Percentiles rank a stretch among this genome's conserved stretches.
Conservation (phyloP, 2,329 filamentous ascomycete genomes). For the Hymenoscyphus occultus region DNA sequence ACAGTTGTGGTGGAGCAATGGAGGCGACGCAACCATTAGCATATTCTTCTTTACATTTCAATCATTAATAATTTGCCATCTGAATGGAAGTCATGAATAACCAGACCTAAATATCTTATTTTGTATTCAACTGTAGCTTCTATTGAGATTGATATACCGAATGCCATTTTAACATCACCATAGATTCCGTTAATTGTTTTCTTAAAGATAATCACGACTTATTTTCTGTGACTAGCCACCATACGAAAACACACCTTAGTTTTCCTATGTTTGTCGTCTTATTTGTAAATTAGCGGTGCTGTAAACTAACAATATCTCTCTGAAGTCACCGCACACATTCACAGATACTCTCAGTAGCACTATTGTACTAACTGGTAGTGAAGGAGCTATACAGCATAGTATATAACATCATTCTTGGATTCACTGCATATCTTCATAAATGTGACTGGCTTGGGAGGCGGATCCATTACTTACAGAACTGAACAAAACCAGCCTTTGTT, state of each 20-base stretch:
- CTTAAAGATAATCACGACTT: too few relatives aligned
- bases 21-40: not conserved
- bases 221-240: too few relatives aligned
- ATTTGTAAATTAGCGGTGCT: too few relatives aligned
- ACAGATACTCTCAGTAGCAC: too few relatives aligned
- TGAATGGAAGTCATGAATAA: not conserved
- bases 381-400: not conserved
- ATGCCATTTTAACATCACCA: not conserved
- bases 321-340: not conserved
- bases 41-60: not conserved
- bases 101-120: not conserved
- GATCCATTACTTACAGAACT: not conserved
- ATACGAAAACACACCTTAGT: too few relatives aligned
- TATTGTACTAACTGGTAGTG: not conserved
- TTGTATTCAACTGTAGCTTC: not conserved
- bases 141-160: not conserved
- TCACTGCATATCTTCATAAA: not conserved
- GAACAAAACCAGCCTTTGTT: not conserved
- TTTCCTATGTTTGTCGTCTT: too few relatives aligned
- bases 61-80: not conserved
- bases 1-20: not conserved
- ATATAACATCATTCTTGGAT: not conserved
- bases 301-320: not conserved
- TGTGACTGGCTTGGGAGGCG: not conserved
- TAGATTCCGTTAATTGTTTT: too few relatives aligned